These are phyloP conservation scores for Lepiota venenata DNA, from an alignment of 768 basidiomycete genomes.

Conservation along the genomic window DNA sequence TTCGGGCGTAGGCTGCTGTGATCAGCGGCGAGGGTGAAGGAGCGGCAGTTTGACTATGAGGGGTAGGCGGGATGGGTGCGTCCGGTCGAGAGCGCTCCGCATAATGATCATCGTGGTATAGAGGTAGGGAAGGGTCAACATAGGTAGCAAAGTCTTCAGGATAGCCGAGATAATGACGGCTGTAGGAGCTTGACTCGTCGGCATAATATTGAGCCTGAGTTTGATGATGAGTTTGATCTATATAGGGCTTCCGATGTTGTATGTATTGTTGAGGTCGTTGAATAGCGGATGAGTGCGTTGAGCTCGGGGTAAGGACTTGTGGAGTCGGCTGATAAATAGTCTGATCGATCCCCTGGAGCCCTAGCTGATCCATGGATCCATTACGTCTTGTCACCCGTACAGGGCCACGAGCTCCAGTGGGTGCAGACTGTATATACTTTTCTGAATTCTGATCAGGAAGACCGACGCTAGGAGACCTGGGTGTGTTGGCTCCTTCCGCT, in stretches of 20 bases:
- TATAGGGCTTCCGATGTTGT: neutral
- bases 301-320: neutral
- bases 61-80: constrained; percentile 79
- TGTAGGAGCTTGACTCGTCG: constrained; percentile 9
- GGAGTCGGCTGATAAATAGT: constrained; percentile 4
- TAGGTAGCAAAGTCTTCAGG: constrained; percentile 50
- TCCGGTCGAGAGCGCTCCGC: constrained; percentile 47
- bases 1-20: constrained; percentile 33
- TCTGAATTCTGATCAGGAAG: constrained; percentile 55
- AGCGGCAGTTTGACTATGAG: constrained; percentile 70
- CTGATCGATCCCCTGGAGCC: constrained; percentile 4
- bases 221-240: constrained; percentile 6
- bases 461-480: constrained; percentile 61
- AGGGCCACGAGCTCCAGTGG: neutral
- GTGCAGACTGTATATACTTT: constrained; percentile 7
- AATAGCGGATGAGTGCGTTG: neutral
- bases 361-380: constrained; percentile 8
- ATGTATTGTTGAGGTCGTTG: neutral
- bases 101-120: constrained; percentile 17
- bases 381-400: neutral
- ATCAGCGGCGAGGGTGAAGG: constrained; percentile 66
- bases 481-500: constrained; percentile 59
- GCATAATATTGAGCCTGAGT: constrained; percentile 2
- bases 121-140: constrained; percentile 28
- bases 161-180: constrained; percentile 15